Evolutionary conservation across 768 basidiomycete species (phyloP).

Genomic region (Jaapia argillacea): DNA sequence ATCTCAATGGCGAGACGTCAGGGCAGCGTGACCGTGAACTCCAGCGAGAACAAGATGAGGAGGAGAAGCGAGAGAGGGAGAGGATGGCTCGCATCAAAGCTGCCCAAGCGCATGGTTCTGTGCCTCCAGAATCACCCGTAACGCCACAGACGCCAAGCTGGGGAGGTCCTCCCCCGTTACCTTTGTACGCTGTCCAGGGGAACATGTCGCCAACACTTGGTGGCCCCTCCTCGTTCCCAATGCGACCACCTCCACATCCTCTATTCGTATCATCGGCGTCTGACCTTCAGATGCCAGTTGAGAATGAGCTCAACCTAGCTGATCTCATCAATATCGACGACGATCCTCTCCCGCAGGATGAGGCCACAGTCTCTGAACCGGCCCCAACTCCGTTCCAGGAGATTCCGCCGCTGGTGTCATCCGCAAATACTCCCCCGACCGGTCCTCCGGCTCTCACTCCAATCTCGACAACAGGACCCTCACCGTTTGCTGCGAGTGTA

Average conservation of each 20-base stretch:
- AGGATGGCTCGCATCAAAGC: constrained; percentile 51
- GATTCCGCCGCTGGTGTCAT: constrained; percentile 10
- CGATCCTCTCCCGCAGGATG: no score
- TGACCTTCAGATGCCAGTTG: constrained; percentile 28
- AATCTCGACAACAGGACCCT: constrained; percentile 16
- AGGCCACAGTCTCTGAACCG: constrained; percentile 25
- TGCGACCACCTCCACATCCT: constrained; percentile 20
- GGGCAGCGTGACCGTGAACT: constrained; percentile 20
- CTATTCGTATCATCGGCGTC: constrained; percentile 28
- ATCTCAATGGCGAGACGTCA: constrained; percentile 37
- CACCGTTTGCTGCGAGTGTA: constrained; percentile 21
- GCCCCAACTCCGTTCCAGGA: constrained; percentile 5
- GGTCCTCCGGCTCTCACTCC: constrained; percentile 1
- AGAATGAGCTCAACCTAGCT: constrained; percentile 61
- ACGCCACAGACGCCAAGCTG: constrained; percentile 36
- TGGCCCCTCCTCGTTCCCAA: constrained; percentile 14
- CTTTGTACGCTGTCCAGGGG: constrained; percentile 30
- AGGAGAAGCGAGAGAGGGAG: constrained; percentile 65
- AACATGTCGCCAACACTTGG: constrained; percentile 14
- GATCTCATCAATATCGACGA: constrained; percentile 73
- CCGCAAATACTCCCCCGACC: constrained; percentile 19
- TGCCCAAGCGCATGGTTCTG: constrained; percentile 32
- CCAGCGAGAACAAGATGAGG: constrained; percentile 50
- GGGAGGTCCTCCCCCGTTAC: constrained; percentile 54
- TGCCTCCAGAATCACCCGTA: constrained; percentile 65